Conservation (phyloP, 495 filamentous ascomycete species). For the Parachaetomium inaequale region DNA sequence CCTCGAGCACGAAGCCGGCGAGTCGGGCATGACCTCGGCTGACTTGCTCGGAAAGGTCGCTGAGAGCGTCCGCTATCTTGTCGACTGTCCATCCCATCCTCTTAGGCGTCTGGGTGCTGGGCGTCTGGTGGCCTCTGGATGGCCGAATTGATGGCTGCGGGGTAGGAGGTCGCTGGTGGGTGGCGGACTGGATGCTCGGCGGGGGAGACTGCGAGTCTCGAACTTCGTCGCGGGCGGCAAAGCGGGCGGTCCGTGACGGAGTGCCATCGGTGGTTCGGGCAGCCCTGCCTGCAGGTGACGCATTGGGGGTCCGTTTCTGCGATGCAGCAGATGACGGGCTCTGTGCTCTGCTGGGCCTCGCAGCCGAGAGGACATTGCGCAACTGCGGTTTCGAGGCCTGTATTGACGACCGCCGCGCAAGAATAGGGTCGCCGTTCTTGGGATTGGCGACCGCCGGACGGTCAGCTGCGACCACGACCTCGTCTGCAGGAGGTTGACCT, state of each 20-base stretch:
- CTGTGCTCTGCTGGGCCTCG: background rate
- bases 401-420: background rate
- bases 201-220: constrained; percentile 20
- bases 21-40: constrained; percentile 38
- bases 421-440: background rate
- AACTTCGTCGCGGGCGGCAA: constrained; percentile 9
- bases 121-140: constrained; percentile 27
- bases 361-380: background rate
- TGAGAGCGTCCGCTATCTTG: constrained; percentile 34
- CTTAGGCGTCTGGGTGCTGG: constrained; percentile 34
- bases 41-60: constrained; percentile 31
- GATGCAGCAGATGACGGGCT: background rate
- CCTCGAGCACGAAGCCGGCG: constrained; percentile 38
- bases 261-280: background rate
- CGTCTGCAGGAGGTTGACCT: background rate
- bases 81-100: constrained; percentile 37
- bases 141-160: constrained; percentile 11
- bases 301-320: constrained; percentile 1
- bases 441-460: background rate
- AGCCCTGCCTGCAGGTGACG: background rate
- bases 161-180: constrained; percentile 8
- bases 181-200: background rate
- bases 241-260: background rate
- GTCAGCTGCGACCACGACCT: constrained; percentile 7
- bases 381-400: background rate